A percentile compares a stretch with the other conserved stretches of the same genome.
Evolutionary conservation across 2,329 filamentous ascomycete genomes (phyloP).

Genomic region (Fusarium coffeatum): DNA sequence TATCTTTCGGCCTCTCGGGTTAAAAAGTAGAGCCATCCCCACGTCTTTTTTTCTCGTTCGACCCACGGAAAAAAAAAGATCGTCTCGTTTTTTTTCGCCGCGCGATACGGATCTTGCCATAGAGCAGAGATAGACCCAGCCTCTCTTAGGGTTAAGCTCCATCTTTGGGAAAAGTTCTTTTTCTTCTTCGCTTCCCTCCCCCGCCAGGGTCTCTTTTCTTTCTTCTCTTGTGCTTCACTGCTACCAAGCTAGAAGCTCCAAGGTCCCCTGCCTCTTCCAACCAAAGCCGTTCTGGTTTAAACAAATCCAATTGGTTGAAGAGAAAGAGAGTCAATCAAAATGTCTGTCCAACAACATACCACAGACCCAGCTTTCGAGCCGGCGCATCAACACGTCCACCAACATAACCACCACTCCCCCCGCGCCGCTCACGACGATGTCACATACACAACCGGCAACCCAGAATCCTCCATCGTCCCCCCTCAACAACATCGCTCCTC

Average conservation of each 20-base stretch:
- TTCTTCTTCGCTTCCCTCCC: neutral
- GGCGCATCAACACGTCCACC: constrained; percentile 57
- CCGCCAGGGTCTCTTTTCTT: constrained; percentile 5
- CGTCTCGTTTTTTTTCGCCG: constrained; percentile 15
- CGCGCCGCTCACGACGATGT: constrained; percentile 55
- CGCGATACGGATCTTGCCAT: neutral
- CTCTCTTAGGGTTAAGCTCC: constrained; percentile 17
- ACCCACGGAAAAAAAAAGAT: constrained; percentile 28
- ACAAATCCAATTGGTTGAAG: neutral
- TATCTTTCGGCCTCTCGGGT: constrained; percentile 14
- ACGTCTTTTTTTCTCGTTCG: constrained; percentile 5
- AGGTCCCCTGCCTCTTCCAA: neutral
- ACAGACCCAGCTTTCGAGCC: constrained; percentile 49
- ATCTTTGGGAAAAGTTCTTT: constrained; percentile 14
- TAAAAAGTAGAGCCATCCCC: constrained; percentile 33
- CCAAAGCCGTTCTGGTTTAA: too few species aligned
- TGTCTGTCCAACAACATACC: constrained; percentile 41
- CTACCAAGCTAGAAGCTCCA: constrained; percentile 32
- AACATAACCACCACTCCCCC: constrained; percentile 57
- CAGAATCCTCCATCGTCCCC: constrained; percentile 53
- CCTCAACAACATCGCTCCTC: constrained; percentile 38
- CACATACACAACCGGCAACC: constrained; percentile 58
- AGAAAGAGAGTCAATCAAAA: neutral
- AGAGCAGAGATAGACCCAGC: neutral
- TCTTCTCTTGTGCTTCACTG: constrained; percentile 26